A percentile compares a stretch with the other conserved stretches of the same genome.
Conservation (phyloP, 176 grass and related monocot genomes). For the Dendrocalamus sinicus region DNA sequence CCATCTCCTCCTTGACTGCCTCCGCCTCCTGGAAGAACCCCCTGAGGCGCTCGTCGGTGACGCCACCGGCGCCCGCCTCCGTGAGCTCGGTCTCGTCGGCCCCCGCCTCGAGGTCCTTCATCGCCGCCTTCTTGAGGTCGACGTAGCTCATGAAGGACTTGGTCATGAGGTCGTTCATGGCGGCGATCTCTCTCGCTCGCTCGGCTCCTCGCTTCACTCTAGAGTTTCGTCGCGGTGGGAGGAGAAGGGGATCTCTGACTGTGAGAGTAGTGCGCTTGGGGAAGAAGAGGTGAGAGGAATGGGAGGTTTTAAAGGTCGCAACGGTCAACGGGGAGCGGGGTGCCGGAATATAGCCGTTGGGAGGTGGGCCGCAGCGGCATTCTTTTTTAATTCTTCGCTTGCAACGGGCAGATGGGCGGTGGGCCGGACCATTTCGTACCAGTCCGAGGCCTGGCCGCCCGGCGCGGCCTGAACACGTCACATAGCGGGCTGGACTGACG, state of each 20-base stretch:
- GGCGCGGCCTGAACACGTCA: no score
- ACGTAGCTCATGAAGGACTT: conserved; percentile 99
- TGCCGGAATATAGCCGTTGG: conserved; percentile 54
- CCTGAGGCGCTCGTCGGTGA: conserved; percentile 72
- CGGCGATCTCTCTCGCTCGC: conserved; percentile 2
- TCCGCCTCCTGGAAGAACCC: conserved; percentile 86
- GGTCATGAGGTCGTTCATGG: conserved; percentile 99
- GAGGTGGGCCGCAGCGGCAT: conserved; percentile 36
- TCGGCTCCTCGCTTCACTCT: conserved; percentile 4
- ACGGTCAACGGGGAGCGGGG: conserved; percentile 50
- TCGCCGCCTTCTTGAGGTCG: conserved; percentile 96
- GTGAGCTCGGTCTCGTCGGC: conserved; percentile 54
- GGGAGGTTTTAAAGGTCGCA: conserved; percentile 46
- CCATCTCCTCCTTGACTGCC: conserved; percentile 85
- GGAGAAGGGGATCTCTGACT: not conserved
- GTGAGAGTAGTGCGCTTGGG: conserved; percentile 16
- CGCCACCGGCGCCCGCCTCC: conserved; percentile 41
- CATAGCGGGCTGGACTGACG: accelerated
- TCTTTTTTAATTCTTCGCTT: not conserved
- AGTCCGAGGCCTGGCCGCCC: no score
- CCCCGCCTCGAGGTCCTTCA: conserved; percentile 83
- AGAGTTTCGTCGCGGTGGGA: conserved; percentile 24
- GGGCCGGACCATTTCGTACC: no score
- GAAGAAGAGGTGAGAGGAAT: conserved; percentile 1
- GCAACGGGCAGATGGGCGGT: no score